phyloP scores from a whole-genome alignment of 805 yeast species.

The Yarrowia bubula region DNA sequence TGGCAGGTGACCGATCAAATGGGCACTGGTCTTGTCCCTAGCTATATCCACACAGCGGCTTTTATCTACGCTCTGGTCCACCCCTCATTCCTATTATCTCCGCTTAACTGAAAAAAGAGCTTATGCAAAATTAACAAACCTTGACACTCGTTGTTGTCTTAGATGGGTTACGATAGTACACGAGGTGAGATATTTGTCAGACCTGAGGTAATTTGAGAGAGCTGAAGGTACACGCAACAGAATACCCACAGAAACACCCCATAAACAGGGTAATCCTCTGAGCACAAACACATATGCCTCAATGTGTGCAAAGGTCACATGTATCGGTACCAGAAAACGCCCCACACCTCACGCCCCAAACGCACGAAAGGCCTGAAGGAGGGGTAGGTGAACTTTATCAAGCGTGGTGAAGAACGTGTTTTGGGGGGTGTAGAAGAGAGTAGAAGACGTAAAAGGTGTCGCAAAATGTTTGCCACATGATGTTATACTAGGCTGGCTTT shows the following conservation, averaged over 20 bases:
- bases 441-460: not conserved
- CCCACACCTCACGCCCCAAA: conserved; percentile 9
- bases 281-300: not conserved
- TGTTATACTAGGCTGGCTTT: no score
- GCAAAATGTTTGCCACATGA: not conserved
- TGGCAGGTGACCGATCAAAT: not conserved
- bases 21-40: not conserved
- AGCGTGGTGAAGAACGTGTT: no score
- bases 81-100: conserved; percentile 22
- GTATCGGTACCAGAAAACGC: not conserved
- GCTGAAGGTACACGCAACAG: not conserved
- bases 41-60: not conserved
- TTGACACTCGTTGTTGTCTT: not conserved
- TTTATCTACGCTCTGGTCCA: not conserved
- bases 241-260: no score
- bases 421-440: not conserved
- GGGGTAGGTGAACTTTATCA: conserved; percentile 5
- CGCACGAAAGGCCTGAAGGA: conserved; percentile 3
- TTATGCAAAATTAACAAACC: conserved; percentile 14
- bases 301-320: not conserved
- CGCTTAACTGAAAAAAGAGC: conserved; percentile 20
- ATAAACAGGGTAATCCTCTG: no score
- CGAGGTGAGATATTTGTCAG: conserved; percentile 14
- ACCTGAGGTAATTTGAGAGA: not conserved
- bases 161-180: not conserved